Conservation (phyloP, 1,284 basidiomycete genomes). For the Ganoderma boninense region DNA sequence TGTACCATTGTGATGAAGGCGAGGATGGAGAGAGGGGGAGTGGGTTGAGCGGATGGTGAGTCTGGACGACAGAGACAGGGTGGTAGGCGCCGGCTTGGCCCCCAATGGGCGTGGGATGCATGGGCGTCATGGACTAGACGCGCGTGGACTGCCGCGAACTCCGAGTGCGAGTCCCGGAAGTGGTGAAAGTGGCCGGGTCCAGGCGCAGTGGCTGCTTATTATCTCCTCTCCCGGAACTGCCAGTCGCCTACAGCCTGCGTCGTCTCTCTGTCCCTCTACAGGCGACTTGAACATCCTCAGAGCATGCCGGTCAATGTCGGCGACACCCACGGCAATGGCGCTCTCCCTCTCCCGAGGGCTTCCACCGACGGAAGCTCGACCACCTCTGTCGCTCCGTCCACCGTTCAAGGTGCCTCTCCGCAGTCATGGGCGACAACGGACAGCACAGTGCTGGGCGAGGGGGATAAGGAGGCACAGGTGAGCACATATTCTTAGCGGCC, state of each 20-base stretch:
- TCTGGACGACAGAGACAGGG: background rate
- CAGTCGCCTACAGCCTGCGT: background rate
- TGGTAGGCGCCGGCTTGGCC: background rate
- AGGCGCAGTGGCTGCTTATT: background rate
- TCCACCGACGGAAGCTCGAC: slow-evolving; percentile 26
- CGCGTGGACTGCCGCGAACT: background rate
- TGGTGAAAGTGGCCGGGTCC: background rate
- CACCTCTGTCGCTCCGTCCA: slow-evolving; percentile 16
- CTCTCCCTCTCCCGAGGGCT: slow-evolving; percentile 20
- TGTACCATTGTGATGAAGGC: slow-evolving; percentile 1
- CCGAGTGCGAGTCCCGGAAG: too few relatives aligned
- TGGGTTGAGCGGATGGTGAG: background rate
- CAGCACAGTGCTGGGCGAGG: slow-evolving; percentile 8
- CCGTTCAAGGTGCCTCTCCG: slow-evolving; percentile 14
- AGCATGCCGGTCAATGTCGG: slow-evolving; percentile 20
- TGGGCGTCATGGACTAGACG: background rate
- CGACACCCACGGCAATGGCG: slow-evolving; percentile 20
- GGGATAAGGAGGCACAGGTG: slow-evolving; percentile 26
- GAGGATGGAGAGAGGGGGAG: background rate
- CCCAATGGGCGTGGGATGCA: background rate
- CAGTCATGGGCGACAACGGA: slow-evolving; percentile 21
- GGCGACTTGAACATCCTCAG: background rate
- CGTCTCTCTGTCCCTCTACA: background rate
- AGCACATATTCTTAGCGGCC: background rate
- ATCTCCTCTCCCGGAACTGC: background rate